Evolutionary conservation across 306 rosid genomes (phyloP).

Genomic region (Oemleria cerasiformis): DNA sequence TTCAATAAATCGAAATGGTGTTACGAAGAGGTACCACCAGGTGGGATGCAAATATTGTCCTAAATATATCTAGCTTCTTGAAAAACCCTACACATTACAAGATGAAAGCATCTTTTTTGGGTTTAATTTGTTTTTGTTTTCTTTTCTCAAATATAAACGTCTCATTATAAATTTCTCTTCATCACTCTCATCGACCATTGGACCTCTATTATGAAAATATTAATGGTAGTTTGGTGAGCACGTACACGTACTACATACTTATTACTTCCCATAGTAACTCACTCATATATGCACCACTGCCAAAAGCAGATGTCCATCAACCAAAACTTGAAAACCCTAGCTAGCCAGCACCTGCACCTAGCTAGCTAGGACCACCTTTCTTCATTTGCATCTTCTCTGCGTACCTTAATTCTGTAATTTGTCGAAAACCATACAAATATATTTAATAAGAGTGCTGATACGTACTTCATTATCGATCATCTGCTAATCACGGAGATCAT

Average conservation of each 20-base stretch:
- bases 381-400: not conserved
- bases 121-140: no score
- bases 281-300: not conserved
- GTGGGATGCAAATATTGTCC: no score
- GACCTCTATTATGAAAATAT: not conserved
- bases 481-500: no score
- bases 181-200: not conserved
- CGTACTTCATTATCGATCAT: no score
- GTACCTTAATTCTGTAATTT: not conserved
- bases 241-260: not conserved
- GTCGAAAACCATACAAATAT: no score
- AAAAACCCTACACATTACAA: no score
- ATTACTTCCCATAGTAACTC: not conserved
- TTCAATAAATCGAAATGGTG: no score
- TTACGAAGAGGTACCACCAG: no score
- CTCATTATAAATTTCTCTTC: not conserved
- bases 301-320: not conserved
- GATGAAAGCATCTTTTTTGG: no score
- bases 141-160: not conserved
- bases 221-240: slow-evolving; percentile 11
- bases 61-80: no score
- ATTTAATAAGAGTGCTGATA: no score
- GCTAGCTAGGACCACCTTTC: not conserved
- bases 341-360: no score
- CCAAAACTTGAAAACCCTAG: not conserved